These are phyloP conservation scores for Dissoconium aciculare DNA, from an alignment of 2,329 filamentous ascomycete genomes.

Conservation along the genomic window DNA sequence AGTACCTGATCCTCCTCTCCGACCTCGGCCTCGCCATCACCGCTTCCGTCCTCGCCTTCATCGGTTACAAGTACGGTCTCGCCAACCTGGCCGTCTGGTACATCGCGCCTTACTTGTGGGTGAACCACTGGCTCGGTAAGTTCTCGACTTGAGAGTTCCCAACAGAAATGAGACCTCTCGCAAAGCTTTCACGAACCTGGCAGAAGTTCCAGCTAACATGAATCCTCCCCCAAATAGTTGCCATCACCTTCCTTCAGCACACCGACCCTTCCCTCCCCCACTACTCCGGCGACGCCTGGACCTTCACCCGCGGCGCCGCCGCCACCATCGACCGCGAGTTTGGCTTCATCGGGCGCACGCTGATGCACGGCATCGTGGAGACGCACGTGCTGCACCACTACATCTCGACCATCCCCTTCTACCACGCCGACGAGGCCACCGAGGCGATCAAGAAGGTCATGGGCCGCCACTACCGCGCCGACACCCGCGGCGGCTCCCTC, in stretches of 20 bases:
- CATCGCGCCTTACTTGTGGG: slow-evolving; percentile 86
- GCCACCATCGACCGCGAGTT: slow-evolving; percentile 96
- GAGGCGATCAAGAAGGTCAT: slow-evolving; percentile 91
- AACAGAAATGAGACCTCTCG: no score
- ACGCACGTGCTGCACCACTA: slow-evolving; percentile 98
- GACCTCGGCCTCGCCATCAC: slow-evolving; percentile 61
- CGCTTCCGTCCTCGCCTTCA: slow-evolving; percentile 45
- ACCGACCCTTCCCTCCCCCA: slow-evolving; percentile 88
- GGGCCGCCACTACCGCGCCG: slow-evolving; percentile 84
- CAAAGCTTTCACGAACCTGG: no score
- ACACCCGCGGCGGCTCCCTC: slow-evolving; percentile 57
- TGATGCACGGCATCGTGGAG: slow-evolving; percentile 93
- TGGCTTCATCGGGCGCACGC: slow-evolving; percentile 78
- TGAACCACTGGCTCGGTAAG: slow-evolving; percentile 97
- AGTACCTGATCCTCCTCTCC: slow-evolving; percentile 70
- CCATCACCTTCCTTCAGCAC: slow-evolving; percentile 95
- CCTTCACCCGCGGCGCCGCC: slow-evolving; percentile 80
- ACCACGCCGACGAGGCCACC: slow-evolving; percentile 84
- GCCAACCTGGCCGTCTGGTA: slow-evolving; percentile 89
- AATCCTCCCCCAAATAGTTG: slow-evolving; percentile 44
- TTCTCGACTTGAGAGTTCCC: no score
- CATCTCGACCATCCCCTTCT: slow-evolving; percentile 89
- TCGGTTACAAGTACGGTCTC: slow-evolving; percentile 69
- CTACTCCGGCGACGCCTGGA: slow-evolving; percentile 78
- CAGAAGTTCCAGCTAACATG: slow-evolving; percentile 3